Evolutionary conservation across 1,284 basidiomycete species (phyloP).

Genomic region (Tilletia walkeri): DNA sequence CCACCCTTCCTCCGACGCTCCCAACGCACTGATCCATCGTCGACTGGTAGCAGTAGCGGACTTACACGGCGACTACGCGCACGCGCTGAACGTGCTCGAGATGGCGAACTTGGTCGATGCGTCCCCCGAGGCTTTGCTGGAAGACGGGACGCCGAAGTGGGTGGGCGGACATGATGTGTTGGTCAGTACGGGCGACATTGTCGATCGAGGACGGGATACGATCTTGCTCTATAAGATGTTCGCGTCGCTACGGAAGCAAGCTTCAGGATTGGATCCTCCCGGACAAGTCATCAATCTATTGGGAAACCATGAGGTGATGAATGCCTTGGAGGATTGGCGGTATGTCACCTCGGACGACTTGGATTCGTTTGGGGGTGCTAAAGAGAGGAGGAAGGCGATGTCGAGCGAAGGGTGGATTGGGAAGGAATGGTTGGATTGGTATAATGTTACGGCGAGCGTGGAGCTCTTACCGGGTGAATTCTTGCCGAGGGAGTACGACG

Average conservation of each 20-base stretch:
- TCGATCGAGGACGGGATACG: conserved; percentile 53
- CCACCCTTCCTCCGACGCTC: background rate
- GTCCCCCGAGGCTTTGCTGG: background rate
- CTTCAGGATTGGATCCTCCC: conserved; percentile 23
- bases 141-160: conserved; percentile 27
- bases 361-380: conserved; percentile 45
- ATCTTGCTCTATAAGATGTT: conserved; percentile 49
- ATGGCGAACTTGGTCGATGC: conserved; percentile 37
- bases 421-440: conserved; percentile 40
- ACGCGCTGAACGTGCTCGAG: conserved; percentile 45
- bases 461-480: conserved; percentile 30
- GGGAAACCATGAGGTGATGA: conserved; percentile 53
- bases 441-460: conserved; percentile 40
- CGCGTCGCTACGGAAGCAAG: conserved; percentile 36
- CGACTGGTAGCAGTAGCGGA: conserved; percentile 49
- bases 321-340: conserved; percentile 57
- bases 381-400: conserved; percentile 37
- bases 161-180: conserved; percentile 44
- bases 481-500: conserved; percentile 18
- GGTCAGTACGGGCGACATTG: conserved; percentile 52
- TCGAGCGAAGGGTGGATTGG: conserved; percentile 57
- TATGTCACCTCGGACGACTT: conserved; percentile 58
- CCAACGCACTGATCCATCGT: conserved; percentile 15
- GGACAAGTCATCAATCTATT: conserved; percentile 41
- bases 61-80: conserved; percentile 49